Percentiles rank a stretch among this genome's conserved stretches.
Conservation (phyloP, 1,284 basidiomycete species). For the Pascua guehoae region DNA sequence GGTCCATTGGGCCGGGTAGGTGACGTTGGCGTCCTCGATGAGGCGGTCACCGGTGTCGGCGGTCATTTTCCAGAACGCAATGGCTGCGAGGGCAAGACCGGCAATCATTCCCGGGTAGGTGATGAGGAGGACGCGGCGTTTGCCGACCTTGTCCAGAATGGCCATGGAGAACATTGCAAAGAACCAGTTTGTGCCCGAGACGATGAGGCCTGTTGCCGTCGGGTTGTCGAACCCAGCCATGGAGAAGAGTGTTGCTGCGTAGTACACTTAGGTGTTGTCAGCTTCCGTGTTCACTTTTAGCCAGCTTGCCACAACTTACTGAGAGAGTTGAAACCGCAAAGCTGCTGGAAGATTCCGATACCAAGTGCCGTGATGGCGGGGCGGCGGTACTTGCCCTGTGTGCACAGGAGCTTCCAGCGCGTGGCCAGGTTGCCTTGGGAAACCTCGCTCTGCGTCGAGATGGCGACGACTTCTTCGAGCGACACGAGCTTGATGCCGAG, state of each 20-base stretch:
- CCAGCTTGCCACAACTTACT: slow-evolving; percentile 31
- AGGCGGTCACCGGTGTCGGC: slow-evolving; percentile 61
- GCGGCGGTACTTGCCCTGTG: slow-evolving; percentile 61
- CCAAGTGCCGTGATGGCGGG: slow-evolving; percentile 60
- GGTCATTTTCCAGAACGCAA: slow-evolving; percentile 53
- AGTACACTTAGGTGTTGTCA: slow-evolving; percentile 25
- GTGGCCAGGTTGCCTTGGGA: slow-evolving; percentile 51
- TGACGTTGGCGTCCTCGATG: slow-evolving; percentile 55
- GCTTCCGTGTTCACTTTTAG: not conserved
- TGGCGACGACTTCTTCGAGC: slow-evolving; percentile 38
- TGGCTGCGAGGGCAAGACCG: slow-evolving; percentile 40
- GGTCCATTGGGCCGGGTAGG: slow-evolving; percentile 66
- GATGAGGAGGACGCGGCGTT: slow-evolving; percentile 35
- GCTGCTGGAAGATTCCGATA: slow-evolving; percentile 56
- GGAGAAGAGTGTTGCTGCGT: slow-evolving; percentile 42
- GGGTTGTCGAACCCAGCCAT: slow-evolving; percentile 40
- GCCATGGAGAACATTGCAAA: slow-evolving; percentile 42
- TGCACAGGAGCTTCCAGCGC: slow-evolving; percentile 58
- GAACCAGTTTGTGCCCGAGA: slow-evolving; percentile 26
- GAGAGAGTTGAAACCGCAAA: slow-evolving; percentile 49
- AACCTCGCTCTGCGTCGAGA: slow-evolving; percentile 21
- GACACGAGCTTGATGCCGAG: slow-evolving; percentile 44
- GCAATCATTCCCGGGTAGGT: slow-evolving; percentile 41
- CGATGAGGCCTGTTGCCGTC: slow-evolving; percentile 37
- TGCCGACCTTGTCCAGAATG: slow-evolving; percentile 43